These are phyloP conservation scores for Cicer pinnatifidum DNA, from an alignment of 306 rosid species.

Conservation along the genomic window DNA sequence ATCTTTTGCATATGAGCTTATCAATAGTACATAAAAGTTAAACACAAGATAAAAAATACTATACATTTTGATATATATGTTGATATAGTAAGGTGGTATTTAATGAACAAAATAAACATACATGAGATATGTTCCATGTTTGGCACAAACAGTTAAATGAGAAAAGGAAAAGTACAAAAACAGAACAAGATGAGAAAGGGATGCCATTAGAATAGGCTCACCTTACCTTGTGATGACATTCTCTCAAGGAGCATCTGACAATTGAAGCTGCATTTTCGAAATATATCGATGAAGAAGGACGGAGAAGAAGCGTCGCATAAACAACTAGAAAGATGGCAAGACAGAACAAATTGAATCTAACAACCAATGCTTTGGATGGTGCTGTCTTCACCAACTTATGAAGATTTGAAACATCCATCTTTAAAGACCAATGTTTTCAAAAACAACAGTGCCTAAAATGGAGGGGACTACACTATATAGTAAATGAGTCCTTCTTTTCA, in stretches of 20 bases:
- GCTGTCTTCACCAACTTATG: constrained; percentile 64
- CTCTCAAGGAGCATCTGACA: constrained; percentile 75
- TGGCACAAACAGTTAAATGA: not conserved
- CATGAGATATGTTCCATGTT: not conserved
- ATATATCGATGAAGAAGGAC: constrained; percentile 72
- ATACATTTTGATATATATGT: too few species aligned
- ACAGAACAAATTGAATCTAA: constrained; percentile 71
- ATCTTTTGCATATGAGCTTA: too few species aligned
- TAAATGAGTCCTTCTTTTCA: constrained; percentile 11
- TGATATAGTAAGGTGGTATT: too few species aligned
- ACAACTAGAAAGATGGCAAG: constrained; percentile 63
- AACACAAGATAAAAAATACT: not conserved
- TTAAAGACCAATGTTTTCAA: constrained; percentile 1
- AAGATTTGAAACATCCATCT: constrained; percentile 54
- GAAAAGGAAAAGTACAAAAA: not conserved
- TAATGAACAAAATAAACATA: not conserved
- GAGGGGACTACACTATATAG: constrained; percentile 47
- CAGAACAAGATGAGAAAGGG: not conserved
- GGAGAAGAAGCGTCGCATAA: constrained; percentile 75
- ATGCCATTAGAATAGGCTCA: constrained; percentile 61
- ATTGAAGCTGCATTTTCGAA: constrained; percentile 70
- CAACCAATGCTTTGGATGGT: constrained; percentile 72
- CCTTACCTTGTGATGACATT: constrained; percentile 96
- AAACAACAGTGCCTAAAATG: constrained; percentile 40
- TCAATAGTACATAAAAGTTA: too few species aligned